Conservation (phyloP, 2,329 filamentous ascomycete species). For the Epicoccum nigrum region DNA sequence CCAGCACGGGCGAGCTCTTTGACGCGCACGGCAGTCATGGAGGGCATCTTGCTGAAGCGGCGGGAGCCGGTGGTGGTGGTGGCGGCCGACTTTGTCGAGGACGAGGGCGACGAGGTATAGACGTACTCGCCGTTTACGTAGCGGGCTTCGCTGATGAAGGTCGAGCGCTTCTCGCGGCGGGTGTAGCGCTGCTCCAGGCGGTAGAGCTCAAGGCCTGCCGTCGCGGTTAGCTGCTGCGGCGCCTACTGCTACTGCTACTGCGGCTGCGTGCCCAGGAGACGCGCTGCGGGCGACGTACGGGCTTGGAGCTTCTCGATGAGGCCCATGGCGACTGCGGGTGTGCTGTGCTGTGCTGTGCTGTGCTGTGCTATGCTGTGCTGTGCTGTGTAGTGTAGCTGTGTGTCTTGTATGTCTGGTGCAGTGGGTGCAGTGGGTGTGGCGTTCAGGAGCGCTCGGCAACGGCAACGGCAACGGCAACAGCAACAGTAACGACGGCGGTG, state of each 20-base stretch:
- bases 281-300: slow-evolving; percentile 36
- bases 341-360: too few relatives aligned
- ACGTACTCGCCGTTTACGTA: slow-evolving; percentile 97
- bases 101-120: slow-evolving; percentile 59
- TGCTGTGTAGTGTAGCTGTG: slow-evolving; percentile 2
- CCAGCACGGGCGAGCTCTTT: slow-evolving; percentile 39
- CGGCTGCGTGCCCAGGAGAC: too few relatives aligned
- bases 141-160: slow-evolving; percentile 84
- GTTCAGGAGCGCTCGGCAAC: slow-evolving; percentile 14
- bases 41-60: slow-evolving; percentile 46
- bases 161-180: slow-evolving; percentile 84
- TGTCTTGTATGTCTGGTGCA: not conserved
- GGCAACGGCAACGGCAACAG: too few relatives aligned
- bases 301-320: slow-evolving; percentile 50
- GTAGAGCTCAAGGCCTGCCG: slow-evolving; percentile 79
- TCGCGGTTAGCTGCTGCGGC: slow-evolving; percentile 11
- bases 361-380: too few relatives aligned
- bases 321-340: slow-evolving; percentile 41
- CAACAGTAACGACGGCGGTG: slow-evolving; percentile 17
- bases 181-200: slow-evolving; percentile 95
- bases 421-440: slow-evolving; percentile 15
- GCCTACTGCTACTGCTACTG: not conserved
- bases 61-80: slow-evolving; percentile 35
- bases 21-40: slow-evolving; percentile 40
- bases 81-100: slow-evolving; percentile 32